Evolutionary conservation across 1,284 basidiomycete species (phyloP), one percentile per base, ranked within the genome.

Genomic region (Bjerkandera adusta): DNA sequence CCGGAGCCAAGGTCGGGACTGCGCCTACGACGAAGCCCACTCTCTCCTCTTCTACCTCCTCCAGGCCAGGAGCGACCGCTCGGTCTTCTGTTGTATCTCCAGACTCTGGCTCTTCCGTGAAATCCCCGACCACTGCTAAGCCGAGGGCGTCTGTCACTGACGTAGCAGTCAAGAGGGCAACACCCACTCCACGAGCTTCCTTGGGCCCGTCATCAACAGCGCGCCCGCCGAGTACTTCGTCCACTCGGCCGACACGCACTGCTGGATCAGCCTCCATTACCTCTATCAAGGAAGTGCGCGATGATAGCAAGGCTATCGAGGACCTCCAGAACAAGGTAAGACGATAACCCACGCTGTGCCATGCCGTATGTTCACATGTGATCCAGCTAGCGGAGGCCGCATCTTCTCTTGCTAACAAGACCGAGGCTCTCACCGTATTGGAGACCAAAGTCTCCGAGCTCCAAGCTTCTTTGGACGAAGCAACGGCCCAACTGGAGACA

Each of bases 261-360:
- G 54, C 67, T 12, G 68, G 66, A 18, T 57, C 75, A 21, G 68
- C 72, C 12, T 88, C 86, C 3, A 79, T 89, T 40, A 76, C 83
- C 11, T 85, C 86, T 3, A 80, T 89, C 49, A 76, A 71, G 49
- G 87, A 87, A 56, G 69, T 83, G 10, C 78, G 75, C 53, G 83
- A 81, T 53, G 81, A 82, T 54, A 68, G 62, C n/a, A 77, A 77
- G 55, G 72, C 64, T 13, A 53, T 79, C 20, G 73, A 76, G 45
- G 82, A 80, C 44, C 55, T 88, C 18, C 80, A 84, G 60, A 67
- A 60, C 45, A 81, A 87, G 76, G 86, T 79, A 57, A 39, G 66
- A 37, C 50, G 52, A 27, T 49, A n/a, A 42, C 18, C 40, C n/a
- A 36, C 15, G 18, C 34, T 46, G 45, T 57, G 29, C 58, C 47